Percentiles rank a stretch among this genome's conserved stretches.
These are phyloP conservation scores for Aspergillus candidus DNA, from an alignment of 2,329 filamentous ascomycete species.

Conservation along the genomic window DNA sequence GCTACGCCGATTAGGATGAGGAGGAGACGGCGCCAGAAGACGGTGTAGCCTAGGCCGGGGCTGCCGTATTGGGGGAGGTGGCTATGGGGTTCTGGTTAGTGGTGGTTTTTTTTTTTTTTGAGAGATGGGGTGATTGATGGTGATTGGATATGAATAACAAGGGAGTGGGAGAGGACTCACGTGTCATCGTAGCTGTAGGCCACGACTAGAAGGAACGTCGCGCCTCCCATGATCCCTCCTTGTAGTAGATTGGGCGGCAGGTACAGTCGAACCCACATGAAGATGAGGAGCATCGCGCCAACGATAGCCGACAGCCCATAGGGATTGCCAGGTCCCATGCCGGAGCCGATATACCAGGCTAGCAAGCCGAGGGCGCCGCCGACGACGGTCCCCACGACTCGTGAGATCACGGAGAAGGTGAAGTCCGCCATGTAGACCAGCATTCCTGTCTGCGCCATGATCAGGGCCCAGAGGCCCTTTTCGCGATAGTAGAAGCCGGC, in stretches of 20 bases:
- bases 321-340: slow-evolving; percentile 43
- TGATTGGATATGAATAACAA: too few relatives aligned
- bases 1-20: slow-evolving; percentile 43
- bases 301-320: slow-evolving; percentile 45
- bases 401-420: slow-evolving; percentile 40
- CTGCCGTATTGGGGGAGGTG: slow-evolving; percentile 42
- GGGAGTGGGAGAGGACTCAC: too few relatives aligned
- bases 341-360: slow-evolving; percentile 50
- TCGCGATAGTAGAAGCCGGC: slow-evolving; percentile 49
- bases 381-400: slow-evolving; percentile 41
- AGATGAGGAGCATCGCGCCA: slow-evolving; percentile 24
- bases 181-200: slow-evolving; percentile 45
- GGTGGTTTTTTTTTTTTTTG: too few relatives aligned
- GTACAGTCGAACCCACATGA: slow-evolving; percentile 35
- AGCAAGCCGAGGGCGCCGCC: slow-evolving; percentile 45
- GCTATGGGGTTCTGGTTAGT: slow-evolving; percentile 8
- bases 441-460: slow-evolving; percentile 47
- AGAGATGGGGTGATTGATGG: too few relatives aligned
- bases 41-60: slow-evolving; percentile 43
- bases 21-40: slow-evolving; percentile 44
- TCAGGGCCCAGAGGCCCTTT: slow-evolving; percentile 49
- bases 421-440: slow-evolving; percentile 50
- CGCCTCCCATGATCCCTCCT: slow-evolving; percentile 35
- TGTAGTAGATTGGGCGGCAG: slow-evolving; percentile 25
- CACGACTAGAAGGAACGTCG: slow-evolving; percentile 42